Conservation (phyloP, 805 yeast species). For the Torulaspora microellipsoides region DNA sequence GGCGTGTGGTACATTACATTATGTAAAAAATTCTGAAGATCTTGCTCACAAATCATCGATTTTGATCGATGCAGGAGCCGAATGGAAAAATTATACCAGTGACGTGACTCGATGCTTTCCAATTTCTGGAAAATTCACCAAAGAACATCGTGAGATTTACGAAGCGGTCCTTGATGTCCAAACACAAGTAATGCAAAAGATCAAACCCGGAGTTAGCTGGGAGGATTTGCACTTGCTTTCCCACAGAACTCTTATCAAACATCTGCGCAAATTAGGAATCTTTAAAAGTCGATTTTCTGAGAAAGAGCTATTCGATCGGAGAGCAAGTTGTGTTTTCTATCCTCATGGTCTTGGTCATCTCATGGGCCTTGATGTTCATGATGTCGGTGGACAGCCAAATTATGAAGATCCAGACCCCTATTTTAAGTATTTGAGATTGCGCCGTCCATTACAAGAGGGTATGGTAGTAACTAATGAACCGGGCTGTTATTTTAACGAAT, state of each 20-base stretch:
- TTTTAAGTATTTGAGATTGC: slow-evolving; percentile 70
- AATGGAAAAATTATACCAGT: slow-evolving; percentile 87
- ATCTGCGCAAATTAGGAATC: slow-evolving; percentile 69
- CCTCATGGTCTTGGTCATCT: slow-evolving; percentile 97
- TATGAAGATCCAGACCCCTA: slow-evolving; percentile 79
- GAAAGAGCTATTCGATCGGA: slow-evolving; percentile 65
- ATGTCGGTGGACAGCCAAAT: slow-evolving; percentile 85
- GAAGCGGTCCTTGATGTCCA: slow-evolving; percentile 83
- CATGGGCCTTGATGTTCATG: slow-evolving; percentile 94
- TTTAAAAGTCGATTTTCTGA: slow-evolving; percentile 54
- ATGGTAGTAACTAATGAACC: slow-evolving; percentile 96
- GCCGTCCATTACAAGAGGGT: slow-evolving; percentile 64
- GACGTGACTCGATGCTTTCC: slow-evolving; percentile 98
- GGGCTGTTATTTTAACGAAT: slow-evolving; percentile 86
- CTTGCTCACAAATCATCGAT: slow-evolving; percentile 57
- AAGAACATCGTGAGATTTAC: slow-evolving; percentile 80
- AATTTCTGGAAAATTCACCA: slow-evolving; percentile 80
- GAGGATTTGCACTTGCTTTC: slow-evolving; percentile 77
- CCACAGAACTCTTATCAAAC: slow-evolving; percentile 69
- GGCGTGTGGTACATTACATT: slow-evolving; percentile 85
- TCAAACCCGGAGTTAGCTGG: slow-evolving; percentile 83
- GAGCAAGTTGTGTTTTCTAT: slow-evolving; percentile 72
- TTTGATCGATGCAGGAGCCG: slow-evolving; percentile 95
- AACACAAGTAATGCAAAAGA: slow-evolving; percentile 56
- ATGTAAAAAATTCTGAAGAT: slow-evolving; percentile 72